Evolutionary conservation across 2,329 filamentous ascomycete genomes (phyloP), one percentile per base, ranked within the genome.

Genomic region (Microdochium nivale): DNA sequence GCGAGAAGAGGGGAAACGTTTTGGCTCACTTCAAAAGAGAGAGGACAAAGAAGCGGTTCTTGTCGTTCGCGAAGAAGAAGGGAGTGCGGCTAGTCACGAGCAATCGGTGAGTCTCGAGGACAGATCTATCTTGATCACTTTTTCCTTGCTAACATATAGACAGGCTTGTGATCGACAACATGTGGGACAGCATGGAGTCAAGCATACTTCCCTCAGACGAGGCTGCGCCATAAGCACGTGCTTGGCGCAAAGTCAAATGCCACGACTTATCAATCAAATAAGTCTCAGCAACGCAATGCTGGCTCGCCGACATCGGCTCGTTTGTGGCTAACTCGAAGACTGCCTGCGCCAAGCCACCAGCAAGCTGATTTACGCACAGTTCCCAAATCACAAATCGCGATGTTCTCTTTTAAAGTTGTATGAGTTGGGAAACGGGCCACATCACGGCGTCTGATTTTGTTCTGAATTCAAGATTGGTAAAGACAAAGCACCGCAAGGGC

Each of bases 1-100:
- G 67, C 11, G 59, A 67, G 44, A 62, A 64, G 10, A 64, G 74
- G 5, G 75, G 76, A 2, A 68, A 77, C 44, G 60, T 81, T 2
- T 66, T 81, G 55, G 75, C 73, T 7, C 63, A 70, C 51, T 81
- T 82, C 57, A 77, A 78, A 61, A 63, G 78, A 5, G 69, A 73
- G 56, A 68, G 75, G 21, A 80, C 78, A 4, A 76, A 79, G 66
- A 66, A 69, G 52, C 68, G 79, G 2, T 79, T 82, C 55, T 60
- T 81, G 47, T 58, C 60, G 21, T 78, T 80, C 52, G 67, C 73
- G 37, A 65, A 67, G 53, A 68, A 67, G 55, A 73, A 70, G 62
- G 69, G 68, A 1, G 60, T 80, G 7, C 64, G 59, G 43, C 54
- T 79, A 47, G 59, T 67, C 2, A 71, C 72, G 57, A 64, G 62